Base-by-base conservation (phyloP, 2,329 filamentous ascomycete species). In the Botryosphaeria agaves region DNA sequence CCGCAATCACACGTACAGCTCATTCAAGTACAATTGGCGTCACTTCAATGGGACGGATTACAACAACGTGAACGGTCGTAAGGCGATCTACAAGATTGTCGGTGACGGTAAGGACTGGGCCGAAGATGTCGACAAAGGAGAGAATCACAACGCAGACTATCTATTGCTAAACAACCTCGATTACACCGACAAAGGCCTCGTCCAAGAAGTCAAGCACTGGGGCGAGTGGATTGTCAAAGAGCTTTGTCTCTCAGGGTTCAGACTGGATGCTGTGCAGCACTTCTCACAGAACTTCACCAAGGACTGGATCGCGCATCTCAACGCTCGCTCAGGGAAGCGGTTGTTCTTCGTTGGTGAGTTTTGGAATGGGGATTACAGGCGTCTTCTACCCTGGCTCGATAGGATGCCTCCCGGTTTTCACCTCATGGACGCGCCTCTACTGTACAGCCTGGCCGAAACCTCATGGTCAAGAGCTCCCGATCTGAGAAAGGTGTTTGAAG, bases 151-250 rank as follows among this genome's bases (percentile, higher is more conserved):
- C 42, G 53, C 52, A 21, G 68, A 72, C 46, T 77, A 70, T 43
- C 59, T 78, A 14, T 78, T 79, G 72, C 77, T 76, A 38, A 68
- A 70, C 3, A 68, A 80, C 44, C 45, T 79, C 16, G 73, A 79
- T 46, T 76, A 75, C 44, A 50, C 55, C 4, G 62, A 75, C 31
- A 57, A 58, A 0, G 73, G 79, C 39, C 72, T 78, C 4, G 56
- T 59, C 19, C 49, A 61, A 3, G 75, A 80, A 38, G 66, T 78
- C 4, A 59, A 72, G 31, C 59, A 63, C 32, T 80, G 75, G 75
- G 70, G 69, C 2, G 54, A 62, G 3, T 80, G 75, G 75, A 54
- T 80, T 17, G 64, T 61, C 2, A 54, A 64, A 5, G 57, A 72
- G 38, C 41, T 78, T 0, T 63, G 65, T 0, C 53, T 80, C 9